phyloP scores from a whole-genome alignment of 2,329 filamentous ascomycete genomes.

The Paracorniculantispora psalliotae region DNA sequence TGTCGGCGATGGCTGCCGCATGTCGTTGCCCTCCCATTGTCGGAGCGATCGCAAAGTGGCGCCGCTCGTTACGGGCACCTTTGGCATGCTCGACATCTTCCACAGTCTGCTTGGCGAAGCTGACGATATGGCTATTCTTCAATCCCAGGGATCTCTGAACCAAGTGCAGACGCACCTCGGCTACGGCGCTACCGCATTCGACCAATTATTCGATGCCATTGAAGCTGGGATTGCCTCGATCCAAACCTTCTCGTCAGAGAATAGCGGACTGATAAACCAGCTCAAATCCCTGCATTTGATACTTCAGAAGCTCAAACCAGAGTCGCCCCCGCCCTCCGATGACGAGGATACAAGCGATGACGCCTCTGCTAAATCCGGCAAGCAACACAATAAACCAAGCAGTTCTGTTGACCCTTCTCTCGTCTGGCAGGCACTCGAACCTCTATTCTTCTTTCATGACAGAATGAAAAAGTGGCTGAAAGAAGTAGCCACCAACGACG shows the following conservation, averaged over 20 bases:
- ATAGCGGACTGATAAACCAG: slow-evolving; percentile 21
- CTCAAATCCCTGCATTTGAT: slow-evolving; percentile 23
- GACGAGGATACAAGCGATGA: slow-evolving; percentile 20
- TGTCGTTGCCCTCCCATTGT: slow-evolving; percentile 46
- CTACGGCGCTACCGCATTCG: slow-evolving; percentile 37
- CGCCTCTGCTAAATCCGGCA: slow-evolving; percentile 14
- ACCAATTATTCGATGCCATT: slow-evolving; percentile 25
- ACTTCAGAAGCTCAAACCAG: slow-evolving; percentile 21
- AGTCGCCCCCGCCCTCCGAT: slow-evolving; percentile 17
- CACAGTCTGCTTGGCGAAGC: slow-evolving; percentile 61
- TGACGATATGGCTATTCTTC: slow-evolving; percentile 52
- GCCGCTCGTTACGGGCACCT: slow-evolving; percentile 59
- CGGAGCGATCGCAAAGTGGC: slow-evolving; percentile 52
- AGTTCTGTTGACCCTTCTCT: slow-evolving; percentile 31
- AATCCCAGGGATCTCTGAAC: slow-evolving; percentile 57
- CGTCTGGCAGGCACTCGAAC: slow-evolving; percentile 77
- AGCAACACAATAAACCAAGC: not conserved
- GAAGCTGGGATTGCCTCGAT: slow-evolving; percentile 23
- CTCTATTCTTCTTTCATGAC: slow-evolving; percentile 61
- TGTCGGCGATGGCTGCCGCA: slow-evolving; percentile 22
- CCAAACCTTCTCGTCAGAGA: slow-evolving; percentile 20
- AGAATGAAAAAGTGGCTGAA: slow-evolving; percentile 50
- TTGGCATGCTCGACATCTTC: slow-evolving; percentile 60
- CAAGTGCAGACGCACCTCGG: slow-evolving; percentile 73
- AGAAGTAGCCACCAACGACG: slow-evolving; percentile 52